Evolutionary conservation across 345 rosid species (phyloP).

Genomic region (Psidium guajava): DNA sequence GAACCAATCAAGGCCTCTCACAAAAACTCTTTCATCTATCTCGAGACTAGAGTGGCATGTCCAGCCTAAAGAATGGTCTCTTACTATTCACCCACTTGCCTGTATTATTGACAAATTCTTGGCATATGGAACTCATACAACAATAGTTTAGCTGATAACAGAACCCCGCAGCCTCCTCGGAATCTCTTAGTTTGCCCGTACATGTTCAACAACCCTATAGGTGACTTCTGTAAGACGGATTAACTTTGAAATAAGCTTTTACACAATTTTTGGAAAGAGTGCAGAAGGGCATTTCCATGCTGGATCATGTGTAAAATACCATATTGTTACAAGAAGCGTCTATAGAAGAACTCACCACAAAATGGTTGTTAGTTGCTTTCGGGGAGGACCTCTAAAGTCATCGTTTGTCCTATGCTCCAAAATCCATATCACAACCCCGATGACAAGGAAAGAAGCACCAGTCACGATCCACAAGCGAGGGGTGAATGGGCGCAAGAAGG

Average conservation of each 20-base stretch:
- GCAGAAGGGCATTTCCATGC: not conserved
- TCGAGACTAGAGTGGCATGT: not conserved
- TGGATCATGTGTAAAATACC: not conserved
- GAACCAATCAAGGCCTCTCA: not conserved
- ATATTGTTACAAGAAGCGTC: not conserved
- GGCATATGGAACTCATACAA: not conserved
- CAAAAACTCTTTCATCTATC: not conserved
- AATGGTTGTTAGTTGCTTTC: constrained; percentile 57
- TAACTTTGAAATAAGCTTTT: not conserved
- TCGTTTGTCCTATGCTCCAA: constrained; percentile 89
- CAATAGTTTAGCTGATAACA: not conserved
- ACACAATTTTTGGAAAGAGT: not conserved
- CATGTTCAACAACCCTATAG: not conserved
- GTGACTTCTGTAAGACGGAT: not conserved
- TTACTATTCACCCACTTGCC: not conserved
- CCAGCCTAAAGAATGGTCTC: not conserved
- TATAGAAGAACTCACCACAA: constrained; percentile 48
- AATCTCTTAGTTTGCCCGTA: not conserved
- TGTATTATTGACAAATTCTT: not conserved
- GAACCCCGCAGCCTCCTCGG: not conserved
- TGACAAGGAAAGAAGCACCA: constrained; percentile 46
- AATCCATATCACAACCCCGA: constrained; percentile 87
- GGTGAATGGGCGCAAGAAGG: constrained; percentile 74
- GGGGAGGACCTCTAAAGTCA: constrained; percentile 91
- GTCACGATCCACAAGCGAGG: constrained; percentile 69